phyloP scores from a whole-genome alignment of 164 flowering plant species.

The Sedum album region DNA sequence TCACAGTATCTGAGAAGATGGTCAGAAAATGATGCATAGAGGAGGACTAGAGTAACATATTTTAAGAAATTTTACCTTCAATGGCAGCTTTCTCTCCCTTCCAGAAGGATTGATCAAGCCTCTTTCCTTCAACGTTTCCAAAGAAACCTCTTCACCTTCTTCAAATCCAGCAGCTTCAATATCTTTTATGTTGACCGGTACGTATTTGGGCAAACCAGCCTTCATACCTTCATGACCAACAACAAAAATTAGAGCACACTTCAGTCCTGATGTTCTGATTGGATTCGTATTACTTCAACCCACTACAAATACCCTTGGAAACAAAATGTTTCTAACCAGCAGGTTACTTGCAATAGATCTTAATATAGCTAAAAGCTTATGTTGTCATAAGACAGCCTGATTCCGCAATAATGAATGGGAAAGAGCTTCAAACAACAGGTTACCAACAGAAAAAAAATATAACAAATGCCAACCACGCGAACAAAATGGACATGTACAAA shows the following conservation, averaged over 20 bases:
- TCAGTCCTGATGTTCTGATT: neutral
- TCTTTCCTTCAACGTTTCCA: constrained; percentile 73
- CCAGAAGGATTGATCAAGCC: constrained; percentile 96
- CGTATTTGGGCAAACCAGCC: constrained; percentile 80
- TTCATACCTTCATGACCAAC: constrained; percentile 52
- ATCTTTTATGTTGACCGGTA: constrained; percentile 78
- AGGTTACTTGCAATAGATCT: neutral
- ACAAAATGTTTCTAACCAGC: neutral
- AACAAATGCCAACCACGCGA: neutral
- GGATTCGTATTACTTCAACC: neutral
- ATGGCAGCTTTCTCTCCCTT: constrained; percentile 76
- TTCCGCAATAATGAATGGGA: neutral
- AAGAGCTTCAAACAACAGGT: neutral
- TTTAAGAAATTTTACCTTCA: constrained; percentile 49
- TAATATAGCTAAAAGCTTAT: neutral
- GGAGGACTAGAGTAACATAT: neutral
- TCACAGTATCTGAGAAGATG: neutral
- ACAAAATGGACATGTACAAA: neutral
- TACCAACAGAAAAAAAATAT: neutral
- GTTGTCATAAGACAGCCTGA: neutral
- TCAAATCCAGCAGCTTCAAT: constrained; percentile 71
- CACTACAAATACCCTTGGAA: neutral
- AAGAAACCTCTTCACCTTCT: constrained; percentile 92
- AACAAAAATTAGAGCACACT: neutral
- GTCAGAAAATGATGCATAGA: neutral